These are phyloP conservation scores for Selaginella tamariscina DNA, from an alignment of 75 land plant genomes.

Conservation along the genomic window DNA sequence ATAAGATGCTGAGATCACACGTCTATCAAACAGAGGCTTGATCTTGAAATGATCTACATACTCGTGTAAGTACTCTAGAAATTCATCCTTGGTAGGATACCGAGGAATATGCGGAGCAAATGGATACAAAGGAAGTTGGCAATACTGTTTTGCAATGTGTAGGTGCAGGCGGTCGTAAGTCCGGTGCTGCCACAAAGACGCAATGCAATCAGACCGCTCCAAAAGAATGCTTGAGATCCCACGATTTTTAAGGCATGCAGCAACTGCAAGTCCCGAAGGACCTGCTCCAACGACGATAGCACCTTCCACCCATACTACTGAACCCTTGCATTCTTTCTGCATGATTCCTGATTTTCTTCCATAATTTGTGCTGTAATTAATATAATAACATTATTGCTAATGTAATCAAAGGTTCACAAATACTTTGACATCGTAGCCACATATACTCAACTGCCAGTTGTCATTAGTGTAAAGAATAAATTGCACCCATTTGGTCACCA, in stretches of 20 bases:
- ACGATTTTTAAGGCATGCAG: slow-evolving; percentile 32
- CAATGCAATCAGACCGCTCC: slow-evolving; percentile 30
- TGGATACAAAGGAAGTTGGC: slow-evolving; percentile 33
- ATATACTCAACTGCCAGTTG: too few species aligned
- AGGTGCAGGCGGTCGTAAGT: slow-evolving; percentile 40
- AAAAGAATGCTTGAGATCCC: slow-evolving; percentile 33
- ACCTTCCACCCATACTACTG: slow-evolving; percentile 24
- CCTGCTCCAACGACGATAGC: slow-evolving; percentile 70
- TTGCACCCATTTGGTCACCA: too few species aligned
- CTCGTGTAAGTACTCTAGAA: slow-evolving; percentile 28
- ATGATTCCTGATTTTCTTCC: too few species aligned
- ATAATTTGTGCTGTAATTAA: too few species aligned
- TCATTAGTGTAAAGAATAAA: too few species aligned
- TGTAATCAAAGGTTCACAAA: too few species aligned
- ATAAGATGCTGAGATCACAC: slow-evolving; percentile 26
- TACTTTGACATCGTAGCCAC: too few species aligned
- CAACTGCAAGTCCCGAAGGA: slow-evolving; percentile 46
- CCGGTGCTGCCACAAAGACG: slow-evolving; percentile 37
- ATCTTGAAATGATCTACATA: slow-evolving; percentile 29
- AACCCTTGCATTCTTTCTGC: too few species aligned
- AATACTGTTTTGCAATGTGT: slow-evolving; percentile 35
- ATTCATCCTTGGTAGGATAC: slow-evolving; percentile 20
- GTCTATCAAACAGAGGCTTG: slow-evolving; percentile 18
- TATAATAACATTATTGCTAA: too few species aligned
- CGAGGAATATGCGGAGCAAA: slow-evolving; percentile 19